Base-by-base conservation (phyloP, 2,329 filamentous ascomycete genomes). In the Aureobasidium namibiae region DNA sequence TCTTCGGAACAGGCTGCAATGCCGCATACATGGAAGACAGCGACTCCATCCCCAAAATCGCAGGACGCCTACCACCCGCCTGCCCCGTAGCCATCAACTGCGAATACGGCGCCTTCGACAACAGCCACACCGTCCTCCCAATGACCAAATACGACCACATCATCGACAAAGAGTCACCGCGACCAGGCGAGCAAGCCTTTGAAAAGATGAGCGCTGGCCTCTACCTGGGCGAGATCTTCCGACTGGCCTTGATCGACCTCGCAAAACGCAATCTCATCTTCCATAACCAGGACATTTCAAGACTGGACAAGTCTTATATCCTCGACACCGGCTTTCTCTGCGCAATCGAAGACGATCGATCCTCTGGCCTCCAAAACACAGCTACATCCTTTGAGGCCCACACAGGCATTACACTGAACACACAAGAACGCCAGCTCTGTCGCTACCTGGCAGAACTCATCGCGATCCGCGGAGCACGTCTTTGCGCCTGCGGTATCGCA, bases 181-280 rank as follows among this genome's bases (percentile, higher is more conserved):
- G 92, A 26, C 92, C 92, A 3, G 92, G 91, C 53, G 91, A 96
- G 75, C 92, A 97, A 76, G 86, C 90, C 1, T 96, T 96, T 66
- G 92, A 97, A 78, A 96, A 97, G 79, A 96, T 96, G 89, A 92
- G 95, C 70, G 91, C 92, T 2, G 92, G 92, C 64, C 81, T 96
- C 50, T 97, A 96, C 72, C 83, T 96, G 1, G 92, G 92, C 65
- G 92, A 97, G 75, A 88, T 97, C 69, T 95, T 96, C 82, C 89
- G 92, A 61, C 82, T 96, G 50, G 85, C 92, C 59, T 77, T 96
- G 59, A 79, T 95, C 18, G 92, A 96, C 68, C 78, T 96, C 48
- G 84, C 95, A 72, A 87, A 94, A 65, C 82, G 85, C 54, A 78
- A 83, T 45, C 79, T 87, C 65, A 84, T 97, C 63, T 96, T 96